These are phyloP conservation scores for Alternaria sp. DNA, from an alignment of 2,329 filamentous ascomycete genomes.

Conservation along the genomic window DNA sequence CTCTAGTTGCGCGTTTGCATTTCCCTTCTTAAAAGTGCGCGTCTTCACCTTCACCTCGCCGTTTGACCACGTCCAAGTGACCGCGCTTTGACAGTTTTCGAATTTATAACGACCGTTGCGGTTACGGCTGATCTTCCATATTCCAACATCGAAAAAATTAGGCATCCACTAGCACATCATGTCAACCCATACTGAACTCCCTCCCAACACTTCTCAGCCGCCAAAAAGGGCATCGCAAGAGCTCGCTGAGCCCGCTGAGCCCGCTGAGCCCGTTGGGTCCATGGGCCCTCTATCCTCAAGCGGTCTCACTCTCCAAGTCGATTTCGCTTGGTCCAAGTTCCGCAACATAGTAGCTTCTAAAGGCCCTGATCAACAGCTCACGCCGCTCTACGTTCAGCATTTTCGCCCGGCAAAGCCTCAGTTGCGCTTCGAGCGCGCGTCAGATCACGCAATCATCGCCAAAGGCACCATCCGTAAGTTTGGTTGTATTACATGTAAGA, in stretches of 20 bases:
- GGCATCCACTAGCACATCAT: not conserved
- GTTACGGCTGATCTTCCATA: not conserved
- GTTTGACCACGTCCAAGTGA: not conserved
- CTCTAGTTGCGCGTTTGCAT: not conserved
- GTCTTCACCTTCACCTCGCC: not conserved
- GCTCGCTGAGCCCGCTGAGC: not conserved
- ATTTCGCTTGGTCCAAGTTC: constrained; percentile 29
- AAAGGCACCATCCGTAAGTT: constrained; percentile 16
- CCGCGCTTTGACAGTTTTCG: not conserved
- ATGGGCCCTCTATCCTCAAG: not conserved
- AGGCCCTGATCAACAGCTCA: constrained; percentile 7
- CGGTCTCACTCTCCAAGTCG: constrained; percentile 21
- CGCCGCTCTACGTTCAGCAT: constrained; percentile 25
- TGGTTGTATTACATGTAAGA: not conserved
- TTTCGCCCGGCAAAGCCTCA: constrained; percentile 27
- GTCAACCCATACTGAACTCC: not conserved
- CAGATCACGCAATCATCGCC: constrained; percentile 8
- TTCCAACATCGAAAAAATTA: not conserved
- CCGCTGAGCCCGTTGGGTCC: not conserved
- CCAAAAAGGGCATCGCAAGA: not conserved
- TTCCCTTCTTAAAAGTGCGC: not conserved
- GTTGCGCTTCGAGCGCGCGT: constrained; percentile 16
- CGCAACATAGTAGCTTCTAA: constrained; percentile 22
- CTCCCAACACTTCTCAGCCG: not conserved
- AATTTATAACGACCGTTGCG: not conserved